Evolutionary conservation across 2,329 filamentous ascomycete species (phyloP).

Genomic region (Chalaropsis ovoidea): DNA sequence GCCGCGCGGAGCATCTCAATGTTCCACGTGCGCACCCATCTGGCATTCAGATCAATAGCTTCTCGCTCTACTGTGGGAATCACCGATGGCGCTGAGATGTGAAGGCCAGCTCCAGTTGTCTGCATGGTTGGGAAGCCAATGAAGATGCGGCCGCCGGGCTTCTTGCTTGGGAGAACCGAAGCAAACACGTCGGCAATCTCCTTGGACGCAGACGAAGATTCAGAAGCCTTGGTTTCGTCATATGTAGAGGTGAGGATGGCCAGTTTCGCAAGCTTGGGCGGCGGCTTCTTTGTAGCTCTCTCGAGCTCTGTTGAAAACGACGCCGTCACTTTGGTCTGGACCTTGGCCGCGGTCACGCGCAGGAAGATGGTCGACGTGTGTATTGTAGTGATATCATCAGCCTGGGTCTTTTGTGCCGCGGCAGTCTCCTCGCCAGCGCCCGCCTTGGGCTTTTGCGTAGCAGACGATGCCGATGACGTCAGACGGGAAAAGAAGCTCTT

Average conservation of each 20-base stretch:
- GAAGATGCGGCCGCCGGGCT: slow-evolving; percentile 74
- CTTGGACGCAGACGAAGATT: slow-evolving; percentile 40
- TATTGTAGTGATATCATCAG: slow-evolving; percentile 60
- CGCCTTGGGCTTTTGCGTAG: slow-evolving; percentile 41
- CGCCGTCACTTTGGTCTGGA: slow-evolving; percentile 63
- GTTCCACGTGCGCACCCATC: slow-evolving; percentile 93
- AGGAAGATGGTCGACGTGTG: slow-evolving; percentile 78
- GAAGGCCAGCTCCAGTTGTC: slow-evolving; percentile 85
- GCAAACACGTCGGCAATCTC: slow-evolving; percentile 65
- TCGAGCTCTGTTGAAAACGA: slow-evolving; percentile 78
- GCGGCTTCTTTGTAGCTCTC: slow-evolving; percentile 92
- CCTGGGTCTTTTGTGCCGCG: slow-evolving; percentile 49
- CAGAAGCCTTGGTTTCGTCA: slow-evolving; percentile 62
- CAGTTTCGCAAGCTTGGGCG: slow-evolving; percentile 75
- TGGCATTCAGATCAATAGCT: slow-evolving; percentile 90
- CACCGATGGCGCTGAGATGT: slow-evolving; percentile 89
- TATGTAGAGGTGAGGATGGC: slow-evolving; percentile 87
- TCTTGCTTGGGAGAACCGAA: slow-evolving; percentile 79
- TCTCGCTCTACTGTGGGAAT: slow-evolving; percentile 97
- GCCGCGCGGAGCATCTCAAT: slow-evolving; percentile 83
- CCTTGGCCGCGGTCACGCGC: slow-evolving; percentile 71
- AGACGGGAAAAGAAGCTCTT: slow-evolving; percentile 72
- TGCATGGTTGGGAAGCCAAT: slow-evolving; percentile 97
- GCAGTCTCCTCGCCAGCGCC: slow-evolving; percentile 45
- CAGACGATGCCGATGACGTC: slow-evolving; percentile 45